Evolutionary conservation across 2,329 filamentous ascomycete species (phyloP).

Genomic region (Xylaria sp.): DNA sequence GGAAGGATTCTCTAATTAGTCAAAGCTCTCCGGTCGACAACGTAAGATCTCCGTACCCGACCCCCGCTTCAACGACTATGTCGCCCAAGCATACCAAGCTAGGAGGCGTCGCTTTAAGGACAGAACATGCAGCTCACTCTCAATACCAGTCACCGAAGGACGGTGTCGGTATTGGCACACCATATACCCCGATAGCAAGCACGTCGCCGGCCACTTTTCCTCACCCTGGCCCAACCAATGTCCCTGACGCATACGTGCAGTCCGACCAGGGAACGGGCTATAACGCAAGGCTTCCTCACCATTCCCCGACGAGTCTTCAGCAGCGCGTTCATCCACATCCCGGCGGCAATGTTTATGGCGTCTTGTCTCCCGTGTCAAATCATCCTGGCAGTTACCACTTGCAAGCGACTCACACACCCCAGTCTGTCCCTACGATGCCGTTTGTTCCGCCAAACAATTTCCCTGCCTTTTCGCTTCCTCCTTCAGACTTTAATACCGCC

Average conservation of each 20-base stretch:
- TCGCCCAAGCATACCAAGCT: constrained; percentile 56
- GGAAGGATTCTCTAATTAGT: constrained; percentile 70
- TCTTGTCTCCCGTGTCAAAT: constrained; percentile 58
- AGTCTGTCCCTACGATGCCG: constrained; percentile 47
- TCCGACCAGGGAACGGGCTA: constrained; percentile 47
- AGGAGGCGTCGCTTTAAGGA: constrained; percentile 47
- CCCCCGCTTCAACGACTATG: constrained; percentile 50
- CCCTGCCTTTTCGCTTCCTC: constrained; percentile 66
- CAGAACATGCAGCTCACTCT: constrained; percentile 47
- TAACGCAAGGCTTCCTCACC: constrained; percentile 44
- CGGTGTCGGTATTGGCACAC: constrained; percentile 46
- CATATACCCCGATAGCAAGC: constrained; percentile 54
- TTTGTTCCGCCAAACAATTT: constrained; percentile 68
- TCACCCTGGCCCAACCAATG: constrained; percentile 43
- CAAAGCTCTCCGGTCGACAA: constrained; percentile 54
- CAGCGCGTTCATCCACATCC: constrained; percentile 55
- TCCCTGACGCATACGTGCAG: constrained; percentile 51
- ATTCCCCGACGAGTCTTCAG: constrained; percentile 50
- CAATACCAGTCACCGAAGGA: constrained; percentile 56
- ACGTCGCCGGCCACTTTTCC: constrained; percentile 49
- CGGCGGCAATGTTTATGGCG: constrained; percentile 54
- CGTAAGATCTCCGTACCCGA: constrained; percentile 48
- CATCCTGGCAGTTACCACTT: constrained; percentile 54
- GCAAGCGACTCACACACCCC: constrained; percentile 53
- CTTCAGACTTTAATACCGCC: constrained; percentile 60